Evolutionary conservation across 2,329 filamentous ascomycete genomes (phyloP), one percentile per base, ranked within the genome.

Genomic region (Pseudogymnoascus sp.): DNA sequence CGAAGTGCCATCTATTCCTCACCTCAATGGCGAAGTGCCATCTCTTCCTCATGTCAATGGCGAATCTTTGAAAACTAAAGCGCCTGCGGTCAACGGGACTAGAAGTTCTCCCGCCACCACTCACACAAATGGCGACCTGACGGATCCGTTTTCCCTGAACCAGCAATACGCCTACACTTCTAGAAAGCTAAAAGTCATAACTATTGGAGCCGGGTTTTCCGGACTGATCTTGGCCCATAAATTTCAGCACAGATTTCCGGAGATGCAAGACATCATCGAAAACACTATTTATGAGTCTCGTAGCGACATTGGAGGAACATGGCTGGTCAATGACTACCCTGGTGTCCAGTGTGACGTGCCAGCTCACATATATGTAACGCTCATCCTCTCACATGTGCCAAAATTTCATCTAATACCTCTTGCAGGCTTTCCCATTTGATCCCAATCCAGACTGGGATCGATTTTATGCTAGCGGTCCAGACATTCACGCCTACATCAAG

Each of bases 121-220:
- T 16, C 26, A 56, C n/a, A 13, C 47, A 56, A 56, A 56, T 19
- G 47, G 47, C 47, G 26, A 56, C 31, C n/a, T 5, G n/a, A 31
- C 29, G 7, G 47, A 56, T 33, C 47, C 47, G 26, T 56, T 56
- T 56, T 19, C 73, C 76, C 14, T 76, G 65, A 10, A 80, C 76
- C 47, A 68, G 66, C 13, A 78, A 78, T 6, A 80, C 11, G 81
- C 6, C 10, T 72, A 68, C 31, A 67, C 37, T 10, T 14, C 33
- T n/a, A 40, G 76, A 16, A 79, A 76, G 66, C 65, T 82, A 21
- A 77, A 74, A 56, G 76, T 80, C 1, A 66, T 81, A 33, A 79
- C 76, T 8, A 79, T 81, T 61, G 79, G 79, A 21, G 79, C 76
- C 2, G 79, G 79, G 6, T 72, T 80, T 2, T 77, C 76, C 8